Evolutionary conservation across 2,329 filamentous ascomycete species (phyloP).

Genomic region (Alternaria rosae): DNA sequence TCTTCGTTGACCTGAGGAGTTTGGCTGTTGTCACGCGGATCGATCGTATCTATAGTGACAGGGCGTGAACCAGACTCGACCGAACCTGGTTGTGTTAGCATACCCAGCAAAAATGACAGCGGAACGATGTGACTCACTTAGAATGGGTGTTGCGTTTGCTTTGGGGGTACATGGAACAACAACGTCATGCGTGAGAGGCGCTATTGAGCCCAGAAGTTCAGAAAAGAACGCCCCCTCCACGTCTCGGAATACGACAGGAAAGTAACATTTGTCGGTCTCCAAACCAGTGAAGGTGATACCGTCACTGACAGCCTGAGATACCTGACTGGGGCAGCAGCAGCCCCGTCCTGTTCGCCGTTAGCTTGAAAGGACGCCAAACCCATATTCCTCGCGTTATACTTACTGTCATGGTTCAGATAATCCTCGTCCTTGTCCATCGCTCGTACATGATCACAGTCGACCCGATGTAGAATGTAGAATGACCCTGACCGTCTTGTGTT

Average conservation of each 20-base stretch:
- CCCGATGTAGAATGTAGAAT: neutral
- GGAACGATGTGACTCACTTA: too few relatives aligned
- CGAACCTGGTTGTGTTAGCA: too few relatives aligned
- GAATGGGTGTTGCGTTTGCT: too few relatives aligned
- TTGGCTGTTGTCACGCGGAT: neutral
- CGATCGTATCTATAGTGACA: too few relatives aligned
- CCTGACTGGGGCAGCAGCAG: neutral
- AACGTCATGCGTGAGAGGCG: too few relatives aligned
- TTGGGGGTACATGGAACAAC: too few relatives aligned
- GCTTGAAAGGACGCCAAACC: neutral
- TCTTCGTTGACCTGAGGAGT: neutral
- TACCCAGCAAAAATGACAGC: too few relatives aligned
- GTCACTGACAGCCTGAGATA: neutral
- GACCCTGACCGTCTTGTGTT: neutral
- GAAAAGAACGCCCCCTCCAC: neutral
- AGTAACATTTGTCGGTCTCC: neutral
- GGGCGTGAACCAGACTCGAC: too few relatives aligned
- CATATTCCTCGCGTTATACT: neutral
- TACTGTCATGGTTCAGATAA: neutral
- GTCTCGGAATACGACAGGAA: neutral
- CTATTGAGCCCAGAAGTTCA: too few relatives aligned
- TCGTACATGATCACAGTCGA: neutral
- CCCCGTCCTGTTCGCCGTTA: neutral
- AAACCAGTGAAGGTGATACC: neutral
- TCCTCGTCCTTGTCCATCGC: too few relatives aligned